Evolutionary conservation across 305 asterid species (phyloP).

Genomic region (Fraxinus latifolia): DNA sequence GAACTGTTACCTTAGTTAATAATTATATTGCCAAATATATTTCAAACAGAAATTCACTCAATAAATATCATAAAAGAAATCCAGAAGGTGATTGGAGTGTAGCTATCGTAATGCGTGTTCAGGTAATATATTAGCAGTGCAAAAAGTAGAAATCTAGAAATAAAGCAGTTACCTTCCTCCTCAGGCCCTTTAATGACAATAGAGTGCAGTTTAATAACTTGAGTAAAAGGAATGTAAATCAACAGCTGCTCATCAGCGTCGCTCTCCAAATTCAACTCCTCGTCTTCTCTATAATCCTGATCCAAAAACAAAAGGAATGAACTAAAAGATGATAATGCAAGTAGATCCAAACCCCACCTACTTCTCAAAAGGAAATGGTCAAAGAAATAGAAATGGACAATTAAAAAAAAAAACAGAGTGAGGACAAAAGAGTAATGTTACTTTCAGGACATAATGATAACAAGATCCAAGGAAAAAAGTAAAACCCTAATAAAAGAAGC

Average conservation of each 20-base stretch:
- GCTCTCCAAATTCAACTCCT: slow-evolving; percentile 76
- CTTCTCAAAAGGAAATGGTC: not conserved
- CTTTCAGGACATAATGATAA: not conserved
- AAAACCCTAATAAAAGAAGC: no score
- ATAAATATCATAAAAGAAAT: not conserved
- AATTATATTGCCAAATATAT: not conserved
- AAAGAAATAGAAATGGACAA: not conserved
- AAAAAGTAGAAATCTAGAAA: slow-evolving; percentile 15
- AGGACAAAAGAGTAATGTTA: not conserved
- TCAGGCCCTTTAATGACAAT: slow-evolving; percentile 34
- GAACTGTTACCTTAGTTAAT: not conserved
- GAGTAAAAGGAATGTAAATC: slow-evolving; percentile 75
- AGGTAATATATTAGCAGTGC: not conserved
- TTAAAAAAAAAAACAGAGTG: not conserved
- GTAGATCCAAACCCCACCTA: not conserved
- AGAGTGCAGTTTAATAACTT: slow-evolving; percentile 28
- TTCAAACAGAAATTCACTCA: not conserved
- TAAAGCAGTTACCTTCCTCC: slow-evolving; percentile 69
- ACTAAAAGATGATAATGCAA: not conserved
- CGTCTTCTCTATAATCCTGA: slow-evolving; percentile 92
- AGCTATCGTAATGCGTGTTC: not conserved
- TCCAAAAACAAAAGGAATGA: slow-evolving; percentile 18
- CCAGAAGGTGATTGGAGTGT: not conserved
- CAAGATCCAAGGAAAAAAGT: not conserved
- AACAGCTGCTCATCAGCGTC: slow-evolving; percentile 94